Base-by-base conservation (phyloP, 2,329 filamentous ascomycete species). In the Sarocladium brachiariae region DNA sequence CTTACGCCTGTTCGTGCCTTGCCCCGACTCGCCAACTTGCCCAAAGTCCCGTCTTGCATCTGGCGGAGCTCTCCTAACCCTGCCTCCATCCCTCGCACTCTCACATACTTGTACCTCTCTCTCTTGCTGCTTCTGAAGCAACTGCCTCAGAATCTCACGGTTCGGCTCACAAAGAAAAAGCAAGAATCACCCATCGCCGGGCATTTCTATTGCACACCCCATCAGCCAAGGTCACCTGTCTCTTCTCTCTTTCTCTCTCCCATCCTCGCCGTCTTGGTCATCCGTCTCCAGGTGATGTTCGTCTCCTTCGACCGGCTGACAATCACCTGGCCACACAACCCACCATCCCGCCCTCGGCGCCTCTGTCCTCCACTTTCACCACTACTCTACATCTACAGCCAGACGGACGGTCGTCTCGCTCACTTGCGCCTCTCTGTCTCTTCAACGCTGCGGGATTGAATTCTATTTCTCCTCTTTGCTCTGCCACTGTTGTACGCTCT, bases 331-430 rank as follows among this genome's bases (percentile, higher is more conserved):
- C 39, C 39, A 43, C 39, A 14, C n/a, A n/a, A n/a, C n/a, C 39
- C 39, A 43, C 39, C 39, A 25, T 43, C 39, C 37, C 35, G n/a
- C 8, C 23, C 39, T 25, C 39, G 39, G 39, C 39, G 39, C n/a
- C 39, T 25, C 13, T 43, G 4, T 43, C 39, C 39, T 43, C 39
- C 39, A 43, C 39, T 25, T 43, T 18, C 39, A 43, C 39, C 39
- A 43, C 39, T 11, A 43, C 39, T 14, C 23, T 43, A n/a, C 23
- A n/a, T n/a, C n/a, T n/a, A n/a, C n/a, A n/a, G n/a, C n/a, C n/a
- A n/a, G n/a, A n/a, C n/a, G n/a, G n/a, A n/a, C n/a, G n/a, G n/a
- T n/a, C n/a, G n/a, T n/a, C n/a, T n/a, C n/a, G n/a, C 27, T 30
- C 27, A 7, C 27, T 30, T 7, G 7, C 27, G 13, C 27, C 27